phyloP scores from a whole-genome alignment of 2,329 filamentous ascomycete species.

The Sarocladium kiliense region DNA sequence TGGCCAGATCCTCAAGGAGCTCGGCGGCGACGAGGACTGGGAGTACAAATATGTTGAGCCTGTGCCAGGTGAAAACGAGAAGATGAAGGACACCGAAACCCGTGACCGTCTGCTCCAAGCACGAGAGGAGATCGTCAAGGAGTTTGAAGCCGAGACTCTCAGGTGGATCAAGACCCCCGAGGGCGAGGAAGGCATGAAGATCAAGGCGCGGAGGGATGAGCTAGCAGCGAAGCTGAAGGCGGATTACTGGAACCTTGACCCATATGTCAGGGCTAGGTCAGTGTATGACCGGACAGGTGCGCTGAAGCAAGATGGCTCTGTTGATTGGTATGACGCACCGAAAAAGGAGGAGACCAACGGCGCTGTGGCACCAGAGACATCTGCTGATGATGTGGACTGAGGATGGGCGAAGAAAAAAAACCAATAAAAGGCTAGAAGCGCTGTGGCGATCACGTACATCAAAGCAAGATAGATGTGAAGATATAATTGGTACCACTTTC shows the following conservation, averaged over 20 bases:
- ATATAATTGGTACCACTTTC: conserved; percentile 4
- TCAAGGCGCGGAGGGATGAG: conserved; percentile 53
- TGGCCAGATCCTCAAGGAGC: conserved; percentile 69
- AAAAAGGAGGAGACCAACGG: conserved; percentile 14
- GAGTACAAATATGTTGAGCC: conserved; percentile 80
- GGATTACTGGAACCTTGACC: conserved; percentile 88
- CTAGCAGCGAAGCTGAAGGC: conserved; percentile 60
- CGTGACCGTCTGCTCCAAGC: conserved; percentile 59
- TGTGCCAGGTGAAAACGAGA: conserved; percentile 66
- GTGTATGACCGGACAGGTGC: conserved; percentile 79
- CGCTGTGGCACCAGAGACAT: conserved; percentile 24
- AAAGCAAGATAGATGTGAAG: neutral
- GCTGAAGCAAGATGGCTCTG: conserved; percentile 59
- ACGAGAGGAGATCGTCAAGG: conserved; percentile 59
- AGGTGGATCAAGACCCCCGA: conserved; percentile 60
- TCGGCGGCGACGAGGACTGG: conserved; percentile 84
- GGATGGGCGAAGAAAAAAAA: neutral
- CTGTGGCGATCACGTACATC: no score
- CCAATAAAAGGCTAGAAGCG: neutral
- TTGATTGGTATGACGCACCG: conserved; percentile 59
- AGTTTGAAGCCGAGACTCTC: conserved; percentile 69
- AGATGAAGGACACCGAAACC: conserved; percentile 61
- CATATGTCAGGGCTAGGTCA: conserved; percentile 76
- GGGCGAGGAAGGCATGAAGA: conserved; percentile 36
- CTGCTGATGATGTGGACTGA: conserved; percentile 42